phyloP scores from a whole-genome alignment of 2,329 filamentous ascomycete species.

The Penicillium italicum region DNA sequence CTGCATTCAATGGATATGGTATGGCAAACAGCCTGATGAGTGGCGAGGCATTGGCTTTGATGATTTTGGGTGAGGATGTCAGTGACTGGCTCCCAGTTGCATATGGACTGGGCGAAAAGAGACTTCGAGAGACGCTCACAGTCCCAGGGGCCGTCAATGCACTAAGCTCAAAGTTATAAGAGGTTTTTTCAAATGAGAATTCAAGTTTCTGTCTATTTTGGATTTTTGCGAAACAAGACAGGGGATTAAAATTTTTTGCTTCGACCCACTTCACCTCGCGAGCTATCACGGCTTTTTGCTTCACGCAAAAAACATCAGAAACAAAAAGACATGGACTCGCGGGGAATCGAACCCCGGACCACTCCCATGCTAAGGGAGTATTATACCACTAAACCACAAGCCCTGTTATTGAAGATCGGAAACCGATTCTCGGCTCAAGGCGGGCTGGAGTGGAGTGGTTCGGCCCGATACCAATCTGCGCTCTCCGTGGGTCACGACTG shows the following conservation, averaged over 20 bases:
- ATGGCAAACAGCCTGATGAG: constrained; percentile 55
- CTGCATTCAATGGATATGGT: constrained; percentile 63
- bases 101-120: constrained; percentile 21
- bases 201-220: background rate
- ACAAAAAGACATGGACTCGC: constrained; percentile 40
- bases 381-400: constrained; percentile 50
- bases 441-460: constrained; percentile 2
- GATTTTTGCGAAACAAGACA: background rate
- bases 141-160: constrained; percentile 12
- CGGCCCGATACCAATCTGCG: constrained; percentile 1
- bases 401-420: constrained; percentile 16
- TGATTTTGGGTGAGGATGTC: constrained; percentile 29
- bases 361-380: constrained; percentile 49
- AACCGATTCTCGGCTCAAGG: constrained; percentile 1
- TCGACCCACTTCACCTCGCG: background rate
- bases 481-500: background rate
- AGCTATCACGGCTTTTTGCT: background rate
- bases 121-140: constrained; percentile 16
- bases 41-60: constrained; percentile 28
- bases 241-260: background rate
- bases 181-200: constrained; percentile 1
- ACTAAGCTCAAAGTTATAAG: constrained; percentile 9
- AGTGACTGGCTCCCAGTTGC: constrained; percentile 27
- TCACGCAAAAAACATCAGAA: background rate
- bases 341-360: constrained; percentile 50